A percentile compares a stretch with the other conserved stretches of the same genome.
phyloP scores from a whole-genome alignment of 257 asterid species.

The Scutellaria barbata region DNA sequence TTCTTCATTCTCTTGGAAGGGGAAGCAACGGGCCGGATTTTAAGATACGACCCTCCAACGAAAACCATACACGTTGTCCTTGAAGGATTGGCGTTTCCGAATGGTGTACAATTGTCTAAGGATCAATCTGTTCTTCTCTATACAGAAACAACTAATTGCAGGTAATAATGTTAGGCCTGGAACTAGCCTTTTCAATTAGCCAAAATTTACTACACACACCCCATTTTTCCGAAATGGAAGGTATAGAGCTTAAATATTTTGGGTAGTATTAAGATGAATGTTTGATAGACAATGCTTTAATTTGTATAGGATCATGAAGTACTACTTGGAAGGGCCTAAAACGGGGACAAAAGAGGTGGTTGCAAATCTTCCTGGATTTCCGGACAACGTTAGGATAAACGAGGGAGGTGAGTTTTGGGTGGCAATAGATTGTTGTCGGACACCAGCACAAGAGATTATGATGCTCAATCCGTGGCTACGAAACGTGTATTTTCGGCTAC shows the following conservation, averaged over 20 bases:
- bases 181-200: no score
- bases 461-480: slow-evolving; percentile 73
- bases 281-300: no score
- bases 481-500: slow-evolving; percentile 70
- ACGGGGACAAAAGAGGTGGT: slow-evolving; percentile 53
- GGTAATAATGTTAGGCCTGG: slow-evolving; percentile 37
- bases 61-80: slow-evolving; percentile 71
- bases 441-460: slow-evolving; percentile 64
- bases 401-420: slow-evolving; percentile 85
- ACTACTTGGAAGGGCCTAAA: slow-evolving; percentile 66
- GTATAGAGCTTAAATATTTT: no score
- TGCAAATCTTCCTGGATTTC: slow-evolving; percentile 83
- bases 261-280: not conserved
- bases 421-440: slow-evolving; percentile 89
- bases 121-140: slow-evolving; percentile 80
- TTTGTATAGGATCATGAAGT: slow-evolving; percentile 67
- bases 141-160: slow-evolving; percentile 93
- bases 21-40: slow-evolving; percentile 80
- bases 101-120: slow-evolving; percentile 82
- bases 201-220: no score
- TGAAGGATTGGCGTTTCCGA: slow-evolving; percentile 80
- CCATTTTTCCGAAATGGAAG: no score
- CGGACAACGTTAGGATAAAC: slow-evolving; percentile 74
- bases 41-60: slow-evolving; percentile 75
- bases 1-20: slow-evolving; percentile 88